These are phyloP conservation scores for Suillus weaverae DNA, from an alignment of 768 basidiomycete species.

Conservation along the genomic window DNA sequence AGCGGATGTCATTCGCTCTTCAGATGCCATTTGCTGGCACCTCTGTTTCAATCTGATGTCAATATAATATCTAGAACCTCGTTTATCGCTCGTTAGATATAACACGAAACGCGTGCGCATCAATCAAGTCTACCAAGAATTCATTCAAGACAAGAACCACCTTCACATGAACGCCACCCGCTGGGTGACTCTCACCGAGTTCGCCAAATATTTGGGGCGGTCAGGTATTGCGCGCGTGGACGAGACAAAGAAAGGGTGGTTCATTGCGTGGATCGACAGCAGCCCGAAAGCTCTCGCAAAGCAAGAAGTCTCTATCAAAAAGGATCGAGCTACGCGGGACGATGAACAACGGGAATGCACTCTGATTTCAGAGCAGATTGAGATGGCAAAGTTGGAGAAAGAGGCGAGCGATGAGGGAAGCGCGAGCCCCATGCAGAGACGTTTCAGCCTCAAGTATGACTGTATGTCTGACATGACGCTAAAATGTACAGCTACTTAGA, in stretches of 20 bases:
- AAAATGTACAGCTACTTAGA: not conserved
- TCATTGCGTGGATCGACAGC: slow-evolving; percentile 95
- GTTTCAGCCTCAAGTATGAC: not conserved
- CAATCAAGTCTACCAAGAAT: slow-evolving; percentile 97
- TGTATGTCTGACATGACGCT: not conserved
- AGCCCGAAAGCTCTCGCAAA: slow-evolving; percentile 93
- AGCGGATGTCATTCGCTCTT: not conserved
- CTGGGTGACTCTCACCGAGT: slow-evolving; percentile 98
- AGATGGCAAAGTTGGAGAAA: slow-evolving; percentile 66
- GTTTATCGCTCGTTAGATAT: slow-evolving; percentile 35
- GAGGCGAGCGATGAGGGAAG: slow-evolving; percentile 35
- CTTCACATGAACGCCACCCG: slow-evolving; percentile 98
- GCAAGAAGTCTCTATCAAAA: slow-evolving; percentile 84
- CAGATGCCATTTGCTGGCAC: not conserved
- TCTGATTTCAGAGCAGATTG: slow-evolving; percentile 91
- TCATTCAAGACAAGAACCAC: slow-evolving; percentile 91
- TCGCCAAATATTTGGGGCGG: slow-evolving; percentile 85
- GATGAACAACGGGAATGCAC: slow-evolving; percentile 94
- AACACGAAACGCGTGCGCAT: slow-evolving; percentile 95
- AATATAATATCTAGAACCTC: not conserved
- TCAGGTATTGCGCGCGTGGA: slow-evolving; percentile 88
- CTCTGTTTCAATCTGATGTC: not conserved
- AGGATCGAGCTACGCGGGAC: slow-evolving; percentile 86
- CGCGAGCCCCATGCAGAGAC: slow-evolving; percentile 26
- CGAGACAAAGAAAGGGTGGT: slow-evolving; percentile 99